These are phyloP conservation scores for Quercus wislizeni DNA, from an alignment of 306 rosid species.

Conservation along the genomic window DNA sequence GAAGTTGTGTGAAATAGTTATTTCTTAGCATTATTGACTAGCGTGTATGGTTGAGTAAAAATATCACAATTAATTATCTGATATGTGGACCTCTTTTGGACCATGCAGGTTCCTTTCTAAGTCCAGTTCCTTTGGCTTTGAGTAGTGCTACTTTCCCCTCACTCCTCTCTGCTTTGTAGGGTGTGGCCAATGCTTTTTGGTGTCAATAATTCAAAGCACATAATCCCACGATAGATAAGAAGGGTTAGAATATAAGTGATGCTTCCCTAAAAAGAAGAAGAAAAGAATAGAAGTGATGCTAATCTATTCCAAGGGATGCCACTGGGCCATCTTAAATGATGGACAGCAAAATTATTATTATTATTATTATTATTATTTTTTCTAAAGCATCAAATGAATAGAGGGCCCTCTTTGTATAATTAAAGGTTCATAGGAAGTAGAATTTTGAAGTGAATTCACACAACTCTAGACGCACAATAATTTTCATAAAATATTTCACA, in stretches of 20 bases:
- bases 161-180: background rate
- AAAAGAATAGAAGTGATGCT: slow-evolving; percentile 1
- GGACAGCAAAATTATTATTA: background rate
- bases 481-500: too few species aligned
- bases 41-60: background rate
- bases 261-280: too few species aligned
- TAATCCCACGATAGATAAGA: slow-evolving; percentile 1
- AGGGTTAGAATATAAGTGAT: background rate
- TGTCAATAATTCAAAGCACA: slow-evolving; percentile 14
- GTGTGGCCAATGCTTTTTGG: background rate
- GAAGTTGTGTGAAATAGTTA: background rate
- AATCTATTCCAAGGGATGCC: slow-evolving; percentile 10
- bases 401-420: too few species aligned
- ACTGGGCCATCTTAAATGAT: slow-evolving; percentile 29
- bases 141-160: background rate
- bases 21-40: slow-evolving; percentile 8
- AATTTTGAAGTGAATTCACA: too few species aligned
- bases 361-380: too few species aligned
- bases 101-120: background rate
- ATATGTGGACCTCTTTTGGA: background rate
- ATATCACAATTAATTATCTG: too few species aligned
- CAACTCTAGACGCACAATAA: too few species aligned
- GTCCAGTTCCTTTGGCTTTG: background rate
- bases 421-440: too few species aligned
- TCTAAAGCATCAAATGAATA: slow-evolving; percentile 12